phyloP scores from a whole-genome alignment of 192 early-diverging fungal genomes.

The Phycomyces nitens region DNA sequence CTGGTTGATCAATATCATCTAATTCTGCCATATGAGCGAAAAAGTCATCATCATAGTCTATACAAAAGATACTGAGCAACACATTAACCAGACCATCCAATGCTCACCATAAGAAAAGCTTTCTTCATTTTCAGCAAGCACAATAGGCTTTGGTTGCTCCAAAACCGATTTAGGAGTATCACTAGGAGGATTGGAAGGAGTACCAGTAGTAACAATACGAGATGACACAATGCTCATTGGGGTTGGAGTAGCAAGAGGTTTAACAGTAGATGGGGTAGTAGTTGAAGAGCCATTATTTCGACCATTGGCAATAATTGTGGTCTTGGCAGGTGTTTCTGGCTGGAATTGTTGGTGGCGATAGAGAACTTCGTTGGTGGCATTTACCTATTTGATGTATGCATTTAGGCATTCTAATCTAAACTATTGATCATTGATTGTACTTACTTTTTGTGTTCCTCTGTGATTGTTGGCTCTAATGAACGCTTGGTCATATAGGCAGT shows the following conservation, averaged over 20 bases:
- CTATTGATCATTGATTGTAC: neutral
- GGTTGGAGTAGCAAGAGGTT: neutral
- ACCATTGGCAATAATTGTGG: neutral
- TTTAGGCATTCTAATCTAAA: neutral
- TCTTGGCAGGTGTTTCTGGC: neutral
- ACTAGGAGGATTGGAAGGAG: neutral
- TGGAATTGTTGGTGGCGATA: constrained; percentile 12
- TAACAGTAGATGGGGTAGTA: neutral
- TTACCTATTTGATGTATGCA: constrained; percentile 8
- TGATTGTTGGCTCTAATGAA: constrained; percentile 78
- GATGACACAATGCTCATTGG: neutral
- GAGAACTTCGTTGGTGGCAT: neutral
- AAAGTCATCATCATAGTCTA: constrained; percentile 9
- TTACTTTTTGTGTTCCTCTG: constrained; percentile 68
- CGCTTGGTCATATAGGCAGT: constrained; percentile 13
- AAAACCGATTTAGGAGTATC: too few relatives aligned
- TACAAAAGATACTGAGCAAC: neutral
- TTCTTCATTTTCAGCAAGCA: constrained; percentile 3
- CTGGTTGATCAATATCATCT: neutral
- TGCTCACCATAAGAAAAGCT: constrained; percentile 15
- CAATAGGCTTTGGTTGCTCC: too few relatives aligned
- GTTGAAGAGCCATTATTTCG: neutral
- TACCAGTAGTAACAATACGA: neutral
- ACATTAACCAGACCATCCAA: too few relatives aligned
- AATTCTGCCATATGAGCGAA: constrained; percentile 4